These are phyloP conservation scores for Boletales sp. DNA, from an alignment of 768 basidiomycete genomes.

Conservation along the genomic window DNA sequence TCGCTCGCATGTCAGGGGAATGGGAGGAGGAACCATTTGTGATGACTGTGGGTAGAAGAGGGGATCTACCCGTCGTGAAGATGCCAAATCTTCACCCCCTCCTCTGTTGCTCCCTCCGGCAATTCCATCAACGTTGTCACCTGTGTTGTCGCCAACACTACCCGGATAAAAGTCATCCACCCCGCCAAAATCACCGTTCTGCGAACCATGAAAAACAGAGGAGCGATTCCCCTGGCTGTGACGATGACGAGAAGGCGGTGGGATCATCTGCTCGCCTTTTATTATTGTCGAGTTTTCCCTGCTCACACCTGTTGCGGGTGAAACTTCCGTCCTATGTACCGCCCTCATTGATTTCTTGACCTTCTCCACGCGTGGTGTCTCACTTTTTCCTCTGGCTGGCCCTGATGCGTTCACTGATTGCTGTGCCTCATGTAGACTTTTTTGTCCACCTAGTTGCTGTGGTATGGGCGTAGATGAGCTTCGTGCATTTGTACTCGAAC, in stretches of 20 bases:
- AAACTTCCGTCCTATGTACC: constrained; percentile 28
- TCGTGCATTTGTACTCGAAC: constrained; percentile 12
- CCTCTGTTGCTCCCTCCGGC: constrained; percentile 1
- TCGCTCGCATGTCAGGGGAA: neutral
- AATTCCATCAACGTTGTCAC: neutral
- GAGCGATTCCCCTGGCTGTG: constrained; percentile 10
- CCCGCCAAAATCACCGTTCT: constrained; percentile 13
- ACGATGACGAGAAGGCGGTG: constrained; percentile 32
- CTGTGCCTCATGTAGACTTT: constrained; percentile 22
- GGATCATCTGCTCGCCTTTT: constrained; percentile 35
- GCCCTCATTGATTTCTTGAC: constrained; percentile 37
- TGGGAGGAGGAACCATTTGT: constrained; percentile 12
- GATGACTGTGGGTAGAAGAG: constrained; percentile 26
- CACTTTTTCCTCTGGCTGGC: constrained; percentile 17
- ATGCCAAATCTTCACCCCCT: neutral
- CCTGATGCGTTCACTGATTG: constrained; percentile 27
- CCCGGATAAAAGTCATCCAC: constrained; percentile 7
- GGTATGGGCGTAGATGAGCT: constrained; percentile 16
- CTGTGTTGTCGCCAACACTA: neutral
- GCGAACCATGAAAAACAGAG: constrained; percentile 13
- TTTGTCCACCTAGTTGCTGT: constrained; percentile 13
- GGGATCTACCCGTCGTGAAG: constrained; percentile 10
- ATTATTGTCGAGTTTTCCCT: constrained; percentile 12
- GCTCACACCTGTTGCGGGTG: constrained; percentile 6
- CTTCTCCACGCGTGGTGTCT: constrained; percentile 46